phyloP scores from a whole-genome alignment of 805 yeast genomes.

The Cyberlindnera lachancei region DNA sequence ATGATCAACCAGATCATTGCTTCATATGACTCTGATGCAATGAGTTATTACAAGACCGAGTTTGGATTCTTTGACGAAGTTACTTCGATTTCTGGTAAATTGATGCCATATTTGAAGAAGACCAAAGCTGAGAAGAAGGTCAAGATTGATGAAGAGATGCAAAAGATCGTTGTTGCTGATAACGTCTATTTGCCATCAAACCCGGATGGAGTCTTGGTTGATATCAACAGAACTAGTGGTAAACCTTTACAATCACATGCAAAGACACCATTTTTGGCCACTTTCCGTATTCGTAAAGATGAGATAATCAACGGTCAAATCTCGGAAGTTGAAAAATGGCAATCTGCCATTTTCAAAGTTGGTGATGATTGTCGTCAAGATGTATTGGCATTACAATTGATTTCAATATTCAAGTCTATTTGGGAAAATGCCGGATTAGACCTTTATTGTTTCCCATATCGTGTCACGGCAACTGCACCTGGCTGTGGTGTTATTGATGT shows the following conservation, averaged over 20 bases:
- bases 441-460: constrained; percentile 82
- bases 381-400: constrained; percentile 84
- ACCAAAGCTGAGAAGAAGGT: constrained; percentile 93
- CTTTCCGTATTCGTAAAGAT: constrained; percentile 72
- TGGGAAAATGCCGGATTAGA: constrained; percentile 88
- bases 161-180: constrained; percentile 56
- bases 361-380: constrained; percentile 99
- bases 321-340: constrained; percentile 63
- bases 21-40: constrained; percentile 54
- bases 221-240: constrained; percentile 87
- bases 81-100: constrained; percentile 87
- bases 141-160: constrained; percentile 96
- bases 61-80: constrained; percentile 87
- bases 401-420: constrained; percentile 84
- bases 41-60: constrained; percentile 68
- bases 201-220: constrained; percentile 92
- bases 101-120: constrained; percentile 90
- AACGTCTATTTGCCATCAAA: constrained; percentile 94
- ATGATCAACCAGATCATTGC: constrained; percentile 59
- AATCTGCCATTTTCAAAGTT: constrained; percentile 95
- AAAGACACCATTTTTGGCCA: constrained; percentile 97
- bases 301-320: constrained; percentile 34
- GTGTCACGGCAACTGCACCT: constrained; percentile 98
- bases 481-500: constrained; percentile 99
- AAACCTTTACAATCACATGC: constrained; percentile 96